Percentiles rank a stretch among this genome's conserved stretches.
These are phyloP conservation scores for Licmophora abbreviata DNA, from an alignment of 108 stramenopile genomes.

Conservation along the genomic window DNA sequence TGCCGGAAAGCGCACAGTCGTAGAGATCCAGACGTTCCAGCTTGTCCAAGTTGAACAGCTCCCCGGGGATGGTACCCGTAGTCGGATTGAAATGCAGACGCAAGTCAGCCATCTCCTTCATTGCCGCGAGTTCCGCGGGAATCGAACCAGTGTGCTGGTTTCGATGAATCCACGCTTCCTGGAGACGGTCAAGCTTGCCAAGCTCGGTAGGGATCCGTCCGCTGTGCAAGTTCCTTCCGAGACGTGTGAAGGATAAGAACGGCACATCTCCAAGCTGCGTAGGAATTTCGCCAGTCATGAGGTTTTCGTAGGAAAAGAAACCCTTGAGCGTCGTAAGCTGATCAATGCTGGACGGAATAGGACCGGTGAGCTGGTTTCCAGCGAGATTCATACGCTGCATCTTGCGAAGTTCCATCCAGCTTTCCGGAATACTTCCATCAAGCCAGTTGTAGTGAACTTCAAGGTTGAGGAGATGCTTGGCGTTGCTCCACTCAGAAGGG, in stretches of 20 bases:
- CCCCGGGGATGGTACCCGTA: not conserved
- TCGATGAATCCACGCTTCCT: constrained; percentile 5
- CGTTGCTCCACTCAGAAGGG: constrained; percentile 13
- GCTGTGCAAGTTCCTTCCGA: constrained; percentile 9
- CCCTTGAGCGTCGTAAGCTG: constrained; percentile 1
- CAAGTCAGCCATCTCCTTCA: constrained; percentile 7
- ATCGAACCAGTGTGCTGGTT: constrained; percentile 12
- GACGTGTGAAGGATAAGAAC: constrained; percentile 4
- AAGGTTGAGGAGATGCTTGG: constrained; percentile 21
- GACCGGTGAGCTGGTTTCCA: constrained; percentile 39
- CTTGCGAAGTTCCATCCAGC: constrained; percentile 17
- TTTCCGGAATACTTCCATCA: constrained; percentile 15
- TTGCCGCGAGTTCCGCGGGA: constrained; percentile 13
- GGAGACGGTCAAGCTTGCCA: constrained; percentile 18
- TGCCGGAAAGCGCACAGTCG: constrained; percentile 16
- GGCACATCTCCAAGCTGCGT: constrained; percentile 3
- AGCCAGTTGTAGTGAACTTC: constrained; percentile 33
- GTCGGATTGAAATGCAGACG: not conserved
- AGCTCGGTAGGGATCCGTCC: constrained; percentile 37
- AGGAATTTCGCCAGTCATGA: constrained; percentile 13
- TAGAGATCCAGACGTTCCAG: constrained; percentile 20
- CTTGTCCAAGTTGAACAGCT: not conserved
- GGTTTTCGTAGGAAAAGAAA: constrained; percentile 4
- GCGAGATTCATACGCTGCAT: constrained; percentile 27
- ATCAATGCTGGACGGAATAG: constrained; percentile 33